Evolutionary conservation across 495 filamentous ascomycete species (phyloP).

Genomic region (Talaromyces borbonicus): DNA sequence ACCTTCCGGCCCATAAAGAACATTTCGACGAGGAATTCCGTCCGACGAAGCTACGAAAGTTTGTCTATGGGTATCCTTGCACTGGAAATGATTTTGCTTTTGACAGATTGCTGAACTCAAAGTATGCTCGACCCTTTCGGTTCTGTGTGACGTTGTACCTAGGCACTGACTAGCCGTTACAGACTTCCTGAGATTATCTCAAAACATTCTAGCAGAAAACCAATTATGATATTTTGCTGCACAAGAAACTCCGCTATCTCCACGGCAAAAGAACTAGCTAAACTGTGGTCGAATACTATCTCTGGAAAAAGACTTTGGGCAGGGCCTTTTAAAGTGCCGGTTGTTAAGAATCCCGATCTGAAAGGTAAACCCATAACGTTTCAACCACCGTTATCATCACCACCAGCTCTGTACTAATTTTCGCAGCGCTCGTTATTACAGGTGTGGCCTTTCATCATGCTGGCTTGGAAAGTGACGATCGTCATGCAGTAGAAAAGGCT

Average conservation of each 20-base stretch:
- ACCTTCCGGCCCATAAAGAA: slow-evolving; percentile 61
- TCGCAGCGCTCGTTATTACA: slow-evolving; percentile 44
- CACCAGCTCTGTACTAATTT: background rate
- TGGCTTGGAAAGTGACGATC: slow-evolving; percentile 64
- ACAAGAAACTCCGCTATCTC: slow-evolving; percentile 66
- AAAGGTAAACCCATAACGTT: slow-evolving; percentile 39
- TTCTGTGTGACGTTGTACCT: background rate
- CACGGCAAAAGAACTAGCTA: slow-evolving; percentile 66
- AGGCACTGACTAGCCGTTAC: background rate
- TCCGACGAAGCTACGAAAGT: slow-evolving; percentile 77
- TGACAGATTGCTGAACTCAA: slow-evolving; percentile 66
- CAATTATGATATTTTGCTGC: slow-evolving; percentile 89
- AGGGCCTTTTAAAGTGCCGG: slow-evolving; percentile 43
- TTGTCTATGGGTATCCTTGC: slow-evolving; percentile 67
- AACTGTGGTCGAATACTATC: slow-evolving; percentile 50
- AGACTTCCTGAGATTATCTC: slow-evolving; percentile 65
- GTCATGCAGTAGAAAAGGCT: slow-evolving; percentile 57
- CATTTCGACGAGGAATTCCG: slow-evolving; percentile 88
- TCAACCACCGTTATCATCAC: too few relatives aligned
- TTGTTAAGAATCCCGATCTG: slow-evolving; percentile 55
- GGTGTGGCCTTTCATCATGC: slow-evolving; percentile 95
- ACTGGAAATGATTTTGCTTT: slow-evolving; percentile 76
- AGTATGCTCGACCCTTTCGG: slow-evolving; percentile 32
- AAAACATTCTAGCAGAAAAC: slow-evolving; percentile 68
- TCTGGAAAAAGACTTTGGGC: slow-evolving; percentile 57